phyloP scores from a whole-genome alignment of 148 eudicot species.

The Chenopodium quinoa region DNA sequence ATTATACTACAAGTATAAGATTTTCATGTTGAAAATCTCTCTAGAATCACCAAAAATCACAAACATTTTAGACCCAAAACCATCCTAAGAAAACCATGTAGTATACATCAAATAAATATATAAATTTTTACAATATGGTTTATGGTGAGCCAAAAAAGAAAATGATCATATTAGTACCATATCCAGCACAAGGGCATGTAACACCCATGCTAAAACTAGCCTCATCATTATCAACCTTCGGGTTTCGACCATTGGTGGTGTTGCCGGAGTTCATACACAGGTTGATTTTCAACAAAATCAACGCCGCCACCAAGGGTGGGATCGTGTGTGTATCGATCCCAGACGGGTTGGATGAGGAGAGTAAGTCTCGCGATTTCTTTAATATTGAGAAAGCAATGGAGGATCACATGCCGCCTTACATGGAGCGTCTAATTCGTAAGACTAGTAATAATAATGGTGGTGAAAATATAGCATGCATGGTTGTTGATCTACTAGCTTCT shows the following conservation, averaged over 20 bases:
- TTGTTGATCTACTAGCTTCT: constrained; percentile 53
- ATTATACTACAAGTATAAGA: no score
- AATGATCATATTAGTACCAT: constrained; percentile 36
- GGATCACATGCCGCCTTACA: constrained; percentile 36
- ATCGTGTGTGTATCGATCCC: constrained; percentile 25
- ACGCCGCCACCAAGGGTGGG: constrained; percentile 17
- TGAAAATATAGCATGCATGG: constrained; percentile 32
- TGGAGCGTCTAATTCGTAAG: constrained; percentile 29
- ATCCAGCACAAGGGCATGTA: constrained; percentile 51
- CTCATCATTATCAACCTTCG: constrained; percentile 21
- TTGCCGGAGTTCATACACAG: constrained; percentile 43
- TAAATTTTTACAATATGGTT: constrained; percentile 16
- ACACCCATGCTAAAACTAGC: constrained; percentile 47
- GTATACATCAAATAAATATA: not conserved
- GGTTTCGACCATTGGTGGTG: constrained; percentile 34
- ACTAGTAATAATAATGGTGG: not conserved
- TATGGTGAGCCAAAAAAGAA: constrained; percentile 23
- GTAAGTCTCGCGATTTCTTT: constrained; percentile 32
- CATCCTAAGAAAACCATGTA: not conserved
- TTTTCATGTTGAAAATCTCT: not conserved
- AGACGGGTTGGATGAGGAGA: constrained; percentile 30
- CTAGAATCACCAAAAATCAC: not conserved
- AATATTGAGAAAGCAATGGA: constrained; percentile 42
- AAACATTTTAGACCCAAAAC: not conserved
- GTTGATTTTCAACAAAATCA: constrained; percentile 21